Percentiles rank a stretch among this genome's conserved stretches.
These are phyloP conservation scores for Beauveria sp. DNA, from an alignment of 2,329 filamentous ascomycete genomes.

Conservation along the genomic window DNA sequence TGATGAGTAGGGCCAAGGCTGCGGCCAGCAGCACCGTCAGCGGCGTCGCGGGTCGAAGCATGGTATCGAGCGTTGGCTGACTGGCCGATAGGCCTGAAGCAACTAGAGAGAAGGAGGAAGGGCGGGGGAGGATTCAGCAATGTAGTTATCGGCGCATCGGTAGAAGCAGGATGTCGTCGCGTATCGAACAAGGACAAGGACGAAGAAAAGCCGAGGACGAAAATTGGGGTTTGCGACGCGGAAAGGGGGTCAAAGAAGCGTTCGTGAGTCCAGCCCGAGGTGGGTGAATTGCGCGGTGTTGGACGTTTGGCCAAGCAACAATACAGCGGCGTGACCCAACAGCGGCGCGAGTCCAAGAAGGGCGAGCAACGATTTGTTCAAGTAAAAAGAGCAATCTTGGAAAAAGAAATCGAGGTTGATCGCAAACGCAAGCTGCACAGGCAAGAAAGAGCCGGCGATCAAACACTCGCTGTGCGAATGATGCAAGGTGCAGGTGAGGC, in stretches of 20 bases:
- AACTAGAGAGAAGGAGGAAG: constrained; percentile 1
- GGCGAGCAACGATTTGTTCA: not conserved
- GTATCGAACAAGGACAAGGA: not conserved
- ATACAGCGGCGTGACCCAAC: not conserved
- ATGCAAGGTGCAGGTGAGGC: constrained; percentile 1
- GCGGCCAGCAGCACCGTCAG: constrained; percentile 76
- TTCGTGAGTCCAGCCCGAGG: not conserved
- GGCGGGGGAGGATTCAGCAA: not conserved
- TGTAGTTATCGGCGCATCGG: constrained; percentile 4
- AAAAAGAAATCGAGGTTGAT: not conserved
- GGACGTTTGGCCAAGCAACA: not conserved
- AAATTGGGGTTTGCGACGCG: not conserved
- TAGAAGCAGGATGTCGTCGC: not conserved
- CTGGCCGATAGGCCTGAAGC: constrained; percentile 11
- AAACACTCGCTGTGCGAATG: constrained; percentile 5
- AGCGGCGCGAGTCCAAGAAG: not conserved
- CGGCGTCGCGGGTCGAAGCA: constrained; percentile 89
- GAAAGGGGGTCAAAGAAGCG: not conserved
- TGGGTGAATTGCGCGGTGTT: not conserved
- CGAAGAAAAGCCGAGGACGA: not conserved
- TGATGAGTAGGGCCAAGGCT: constrained; percentile 76
- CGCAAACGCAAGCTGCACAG: not conserved
- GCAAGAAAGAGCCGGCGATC: not conserved
- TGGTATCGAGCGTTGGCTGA: constrained; percentile 36
- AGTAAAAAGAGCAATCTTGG: not conserved